Percentiles rank a stretch among this genome's conserved stretches.
These are phyloP conservation scores for Phytophthora pinifolia DNA, from an alignment of 352 stramenopile species.

Conservation along the genomic window DNA sequence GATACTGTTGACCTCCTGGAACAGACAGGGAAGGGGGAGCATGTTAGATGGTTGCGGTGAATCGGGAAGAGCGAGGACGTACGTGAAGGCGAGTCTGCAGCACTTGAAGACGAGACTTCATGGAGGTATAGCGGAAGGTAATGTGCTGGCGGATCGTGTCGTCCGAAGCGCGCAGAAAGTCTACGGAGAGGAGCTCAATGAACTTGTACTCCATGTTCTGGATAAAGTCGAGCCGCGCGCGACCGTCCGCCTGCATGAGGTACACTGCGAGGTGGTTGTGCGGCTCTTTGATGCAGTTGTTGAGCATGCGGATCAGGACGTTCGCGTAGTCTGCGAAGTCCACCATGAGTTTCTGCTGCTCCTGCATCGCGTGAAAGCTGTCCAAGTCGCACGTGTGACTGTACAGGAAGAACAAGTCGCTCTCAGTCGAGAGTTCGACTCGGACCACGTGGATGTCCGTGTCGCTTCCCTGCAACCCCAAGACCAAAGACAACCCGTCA, in stretches of 20 bases:
- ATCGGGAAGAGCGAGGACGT: conserved; percentile 6
- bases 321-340: conserved; percentile 94
- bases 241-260: conserved; percentile 91
- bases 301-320: conserved; percentile 94
- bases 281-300: conserved; percentile 95
- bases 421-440: conserved; percentile 91
- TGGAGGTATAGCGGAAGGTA: conserved; percentile 93
- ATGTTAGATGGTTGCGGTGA: conserved; percentile 10
- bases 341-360: conserved; percentile 96
- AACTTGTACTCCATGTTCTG: conserved; percentile 98
- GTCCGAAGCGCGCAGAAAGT: conserved; percentile 89
- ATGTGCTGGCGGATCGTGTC: conserved; percentile 93
- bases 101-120: conserved; percentile 91
- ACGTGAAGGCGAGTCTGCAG: conserved; percentile 91
- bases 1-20: conserved; percentile 92
- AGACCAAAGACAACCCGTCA: conserved; percentile 3
- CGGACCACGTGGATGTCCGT: conserved; percentile 81
- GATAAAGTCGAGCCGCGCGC: conserved; percentile 93
- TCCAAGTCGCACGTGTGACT: conserved; percentile 86
- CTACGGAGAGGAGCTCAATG: conserved; percentile 91
- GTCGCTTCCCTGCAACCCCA: conserved; percentile 71
- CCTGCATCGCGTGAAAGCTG: conserved; percentile 90
- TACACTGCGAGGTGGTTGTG: conserved; percentile 94
- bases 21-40: not conserved
- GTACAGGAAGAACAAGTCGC: conserved; percentile 95